These are phyloP conservation scores for Beta vulgaris DNA, from an alignment of 148 eudicot species.

Conservation along the genomic window DNA sequence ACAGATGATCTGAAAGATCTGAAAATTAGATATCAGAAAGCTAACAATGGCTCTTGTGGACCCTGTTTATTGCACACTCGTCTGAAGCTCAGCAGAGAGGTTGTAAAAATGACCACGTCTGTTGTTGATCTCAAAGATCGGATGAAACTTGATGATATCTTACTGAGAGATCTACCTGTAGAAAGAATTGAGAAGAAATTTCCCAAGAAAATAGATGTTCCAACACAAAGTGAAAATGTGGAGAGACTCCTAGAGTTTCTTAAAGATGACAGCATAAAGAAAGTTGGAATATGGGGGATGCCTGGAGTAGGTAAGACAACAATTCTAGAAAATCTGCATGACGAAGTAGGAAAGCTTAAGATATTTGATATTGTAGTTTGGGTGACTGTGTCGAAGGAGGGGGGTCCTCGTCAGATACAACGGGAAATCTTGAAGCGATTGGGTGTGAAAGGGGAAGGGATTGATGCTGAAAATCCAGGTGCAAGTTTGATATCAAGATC, in stretches of 20 bases:
- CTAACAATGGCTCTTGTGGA: constrained; percentile 9
- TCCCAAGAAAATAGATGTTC: constrained; percentile 16
- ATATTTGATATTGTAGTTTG: constrained; percentile 27
- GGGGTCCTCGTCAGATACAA: constrained; percentile 13
- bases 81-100: constrained; percentile 20
- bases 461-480: background rate
- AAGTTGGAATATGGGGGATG: constrained; percentile 28
- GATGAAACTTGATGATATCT: background rate
- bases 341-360: background rate
- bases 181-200: constrained; percentile 13
- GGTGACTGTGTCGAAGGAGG: constrained; percentile 26
- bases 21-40: constrained; percentile 17
- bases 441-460: background rate
- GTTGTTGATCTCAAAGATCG: constrained; percentile 15
- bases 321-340: constrained; percentile 21
- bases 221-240: constrained; percentile 22
- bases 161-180: constrained; percentile 12
- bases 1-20: background rate
- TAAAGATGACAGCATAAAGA: constrained; percentile 19
- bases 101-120: constrained; percentile 11
- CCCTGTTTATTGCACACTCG: constrained; percentile 11
- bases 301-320: constrained; percentile 32
- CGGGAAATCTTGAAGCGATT: constrained; percentile 18
- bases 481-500: constrained; percentile 18
- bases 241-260: constrained; percentile 19